A percentile compares a stretch with the other conserved stretches of the same genome.
Conservation (phyloP, 306 rosid species). For the Gleditsia sinensis region DNA sequence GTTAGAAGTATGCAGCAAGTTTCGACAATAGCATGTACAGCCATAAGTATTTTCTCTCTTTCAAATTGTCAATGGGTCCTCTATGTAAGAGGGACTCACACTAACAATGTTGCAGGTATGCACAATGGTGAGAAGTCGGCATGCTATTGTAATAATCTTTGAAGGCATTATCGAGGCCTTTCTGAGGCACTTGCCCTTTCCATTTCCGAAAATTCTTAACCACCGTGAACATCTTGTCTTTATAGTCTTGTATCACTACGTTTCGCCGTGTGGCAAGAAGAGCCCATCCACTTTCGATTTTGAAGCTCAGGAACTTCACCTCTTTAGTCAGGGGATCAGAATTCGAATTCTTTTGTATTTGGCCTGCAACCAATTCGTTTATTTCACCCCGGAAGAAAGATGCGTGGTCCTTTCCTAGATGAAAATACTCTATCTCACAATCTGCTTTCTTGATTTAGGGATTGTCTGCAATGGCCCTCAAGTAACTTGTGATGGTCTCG, state of each 20-base stretch:
- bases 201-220: slow-evolving; percentile 42
- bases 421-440: slow-evolving; percentile 24
- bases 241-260: slow-evolving; percentile 27
- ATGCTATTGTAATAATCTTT: not conserved
- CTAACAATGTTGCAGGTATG: no score
- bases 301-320: slow-evolving; percentile 30
- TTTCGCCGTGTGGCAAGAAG: slow-evolving; percentile 35
- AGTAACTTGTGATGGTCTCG: rapidly evolving
- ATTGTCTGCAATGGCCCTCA: slow-evolving; percentile 16
- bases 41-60: no score
- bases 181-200: not conserved
- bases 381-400: slow-evolving; percentile 35
- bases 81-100: no score
- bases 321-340: not conserved
- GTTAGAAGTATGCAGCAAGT: no score
- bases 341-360: not conserved
- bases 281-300: slow-evolving; percentile 44
- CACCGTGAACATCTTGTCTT: slow-evolving; percentile 17
- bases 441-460: slow-evolving; percentile 26
- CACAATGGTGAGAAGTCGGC: no score
- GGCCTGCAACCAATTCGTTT: slow-evolving; percentile 18
- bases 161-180: not conserved
- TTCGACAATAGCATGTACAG: no score
- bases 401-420: slow-evolving; percentile 26
- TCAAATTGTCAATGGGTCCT: no score